phyloP scores from a whole-genome alignment of 192 early-diverging fungal species.

The Linnemannia hyalina region DNA sequence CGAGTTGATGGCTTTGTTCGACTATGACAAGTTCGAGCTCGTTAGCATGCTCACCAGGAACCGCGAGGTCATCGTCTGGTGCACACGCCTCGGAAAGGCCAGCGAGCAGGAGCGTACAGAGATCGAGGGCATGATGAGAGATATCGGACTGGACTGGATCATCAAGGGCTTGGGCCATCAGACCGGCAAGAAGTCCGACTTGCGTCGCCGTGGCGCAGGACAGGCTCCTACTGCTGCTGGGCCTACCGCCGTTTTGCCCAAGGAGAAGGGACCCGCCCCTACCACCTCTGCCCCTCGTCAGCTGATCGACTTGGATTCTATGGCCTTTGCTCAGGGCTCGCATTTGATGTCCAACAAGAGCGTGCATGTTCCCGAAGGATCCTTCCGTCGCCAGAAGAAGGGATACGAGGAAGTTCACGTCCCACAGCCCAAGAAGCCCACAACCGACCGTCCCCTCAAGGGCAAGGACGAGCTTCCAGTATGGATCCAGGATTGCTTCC shows the following conservation, averaged over 20 bases:
- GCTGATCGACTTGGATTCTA: slow-evolving; percentile 82
- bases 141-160: slow-evolving; percentile 77
- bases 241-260: slow-evolving; percentile 56
- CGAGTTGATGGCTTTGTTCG: slow-evolving; percentile 94
- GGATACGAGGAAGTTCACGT: slow-evolving; percentile 97
- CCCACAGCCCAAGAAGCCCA: slow-evolving; percentile 85
- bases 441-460: slow-evolving; percentile 76
- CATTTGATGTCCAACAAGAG: slow-evolving; percentile 99
- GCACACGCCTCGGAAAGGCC: slow-evolving; percentile 87
- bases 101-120: slow-evolving; percentile 66
- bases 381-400: slow-evolving; percentile 88
- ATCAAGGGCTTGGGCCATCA: slow-evolving; percentile 74
- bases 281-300: slow-evolving; percentile 69
- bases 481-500: slow-evolving; percentile 88
- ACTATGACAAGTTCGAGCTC: slow-evolving; percentile 96
- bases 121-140: slow-evolving; percentile 79
- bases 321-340: slow-evolving; percentile 93
- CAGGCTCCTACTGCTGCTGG: slow-evolving; percentile 66
- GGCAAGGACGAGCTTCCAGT: slow-evolving; percentile 75
- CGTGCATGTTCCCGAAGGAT: slow-evolving; percentile 91
- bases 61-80: slow-evolving; percentile 91
- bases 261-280: slow-evolving; percentile 63
- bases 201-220: slow-evolving; percentile 63
- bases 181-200: slow-evolving; percentile 55
- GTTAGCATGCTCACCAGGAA: slow-evolving; percentile 92